Conservation (phyloP, 2,329 filamentous ascomycete species). For the Pseudocercospora ulei region DNA sequence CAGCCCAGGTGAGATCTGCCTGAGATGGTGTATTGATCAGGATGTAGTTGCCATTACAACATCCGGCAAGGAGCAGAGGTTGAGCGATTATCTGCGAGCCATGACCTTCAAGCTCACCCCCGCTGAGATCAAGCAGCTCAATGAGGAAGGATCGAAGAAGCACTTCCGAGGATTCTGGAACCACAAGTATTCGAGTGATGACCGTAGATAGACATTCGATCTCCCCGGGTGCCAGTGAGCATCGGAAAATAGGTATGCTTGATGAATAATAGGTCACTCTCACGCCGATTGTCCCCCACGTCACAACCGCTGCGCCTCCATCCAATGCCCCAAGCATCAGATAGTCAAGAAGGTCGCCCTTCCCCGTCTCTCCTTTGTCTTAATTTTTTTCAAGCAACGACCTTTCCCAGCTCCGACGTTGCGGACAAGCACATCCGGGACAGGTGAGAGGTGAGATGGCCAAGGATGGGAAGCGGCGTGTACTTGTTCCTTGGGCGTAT, state of each 20-base stretch:
- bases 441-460: constrained; percentile 4
- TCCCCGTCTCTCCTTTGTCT: too few species aligned
- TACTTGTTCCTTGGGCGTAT: constrained; percentile 5
- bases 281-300: too few species aligned
- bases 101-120: constrained; percentile 52
- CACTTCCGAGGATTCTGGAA: constrained; percentile 47
- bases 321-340: too few species aligned
- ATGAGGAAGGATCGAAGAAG: constrained; percentile 42
- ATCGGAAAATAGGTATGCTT: too few species aligned
- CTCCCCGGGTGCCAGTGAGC: too few species aligned
- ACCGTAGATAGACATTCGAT: constrained; percentile 29
- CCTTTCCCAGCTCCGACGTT: constrained; percentile 16
- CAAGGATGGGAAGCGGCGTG: constrained; percentile 9
- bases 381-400: too few species aligned
- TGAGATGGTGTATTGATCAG: constrained; percentile 54
- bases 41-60: constrained; percentile 52
- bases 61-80: constrained; percentile 49
- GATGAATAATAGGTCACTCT: too few species aligned
- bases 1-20: constrained; percentile 46
- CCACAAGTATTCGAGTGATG: constrained; percentile 41
- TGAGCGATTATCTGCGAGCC: constrained; percentile 49
- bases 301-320: too few species aligned
- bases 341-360: too few species aligned
- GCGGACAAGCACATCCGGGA: constrained; percentile 18
- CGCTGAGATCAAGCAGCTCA: constrained; percentile 47